These are phyloP conservation scores for Fomitopsis pulvina DNA, from an alignment of 768 basidiomycete genomes.

Conservation along the genomic window DNA sequence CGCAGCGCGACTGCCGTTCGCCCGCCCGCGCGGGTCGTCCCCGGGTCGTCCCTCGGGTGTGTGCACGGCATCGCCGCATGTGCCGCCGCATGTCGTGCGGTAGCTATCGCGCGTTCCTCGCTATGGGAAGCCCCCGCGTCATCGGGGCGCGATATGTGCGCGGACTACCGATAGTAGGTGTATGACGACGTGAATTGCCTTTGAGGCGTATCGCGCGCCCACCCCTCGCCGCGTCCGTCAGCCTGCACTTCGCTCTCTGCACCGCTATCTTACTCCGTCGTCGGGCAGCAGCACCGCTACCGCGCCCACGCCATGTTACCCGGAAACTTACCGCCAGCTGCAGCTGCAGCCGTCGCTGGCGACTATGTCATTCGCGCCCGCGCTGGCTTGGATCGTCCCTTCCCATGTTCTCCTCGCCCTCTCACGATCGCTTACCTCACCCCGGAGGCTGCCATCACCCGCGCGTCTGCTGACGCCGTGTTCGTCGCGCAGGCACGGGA, in stretches of 20 bases:
- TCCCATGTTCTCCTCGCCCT: neutral
- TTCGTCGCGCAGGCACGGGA: neutral
- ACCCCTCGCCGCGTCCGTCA: too few relatives aligned
- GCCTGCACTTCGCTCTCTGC: too few relatives aligned
- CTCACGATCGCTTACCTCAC: neutral
- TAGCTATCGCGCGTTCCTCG: too few relatives aligned
- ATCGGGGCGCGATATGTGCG: neutral
- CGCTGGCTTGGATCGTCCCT: neutral
- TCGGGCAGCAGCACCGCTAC: neutral
- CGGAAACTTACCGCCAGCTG: neutral
- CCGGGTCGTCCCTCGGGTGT: too few relatives aligned
- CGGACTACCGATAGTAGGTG: too few relatives aligned
- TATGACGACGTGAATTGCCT: too few relatives aligned
- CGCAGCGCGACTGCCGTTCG: neutral
- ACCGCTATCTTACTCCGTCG: too few relatives aligned
- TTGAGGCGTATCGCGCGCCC: too few relatives aligned
- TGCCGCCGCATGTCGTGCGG: neutral
- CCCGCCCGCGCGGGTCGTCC: too few relatives aligned
- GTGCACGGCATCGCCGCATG: too few relatives aligned
- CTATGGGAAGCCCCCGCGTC: neutral
- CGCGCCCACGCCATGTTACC: too few relatives aligned
- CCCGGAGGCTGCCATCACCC: neutral
- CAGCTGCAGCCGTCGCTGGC: neutral
- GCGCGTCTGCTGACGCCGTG: neutral
- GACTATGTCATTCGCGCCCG: neutral